These are phyloP conservation scores for Iris macrosiphon DNA, from an alignment of 106 monocot genomes.

Conservation along the genomic window DNA sequence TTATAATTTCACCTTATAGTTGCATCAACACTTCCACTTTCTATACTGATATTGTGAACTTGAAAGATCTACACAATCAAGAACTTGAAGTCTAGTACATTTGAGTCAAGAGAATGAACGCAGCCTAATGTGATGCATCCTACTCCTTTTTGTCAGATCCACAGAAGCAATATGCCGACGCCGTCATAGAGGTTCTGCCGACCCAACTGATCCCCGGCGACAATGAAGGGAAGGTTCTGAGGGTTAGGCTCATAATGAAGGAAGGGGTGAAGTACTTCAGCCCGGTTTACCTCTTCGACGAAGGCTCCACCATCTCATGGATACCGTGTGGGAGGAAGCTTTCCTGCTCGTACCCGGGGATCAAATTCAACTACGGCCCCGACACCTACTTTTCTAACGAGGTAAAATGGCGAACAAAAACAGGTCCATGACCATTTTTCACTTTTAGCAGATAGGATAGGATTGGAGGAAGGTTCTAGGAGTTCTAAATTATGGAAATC, in stretches of 20 bases:
- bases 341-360: conserved; percentile 94
- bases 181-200: conserved; percentile 93
- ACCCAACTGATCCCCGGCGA: conserved; percentile 89
- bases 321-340: conserved; percentile 94
- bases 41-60: too few species aligned
- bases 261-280: conserved; percentile 81
- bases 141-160: conserved; percentile 86
- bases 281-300: conserved; percentile 94
- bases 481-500: too few species aligned
- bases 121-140: too few species aligned
- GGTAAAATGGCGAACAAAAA: too few species aligned
- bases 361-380: conserved; percentile 86
- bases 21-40: too few species aligned
- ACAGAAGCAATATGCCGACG: conserved; percentile 92
- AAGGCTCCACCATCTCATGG: conserved; percentile 95
- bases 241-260: conserved; percentile 76
- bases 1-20: too few species aligned
- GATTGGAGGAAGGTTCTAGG: too few species aligned
- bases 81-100: too few species aligned
- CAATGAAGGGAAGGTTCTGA: conserved; percentile 88
- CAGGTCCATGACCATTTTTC: too few species aligned
- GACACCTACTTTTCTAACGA: conserved; percentile 67
- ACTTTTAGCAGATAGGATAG: too few species aligned
- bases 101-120: too few species aligned
- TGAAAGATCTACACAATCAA: too few species aligned